These are phyloP conservation scores for Dactylellina cionopaga DNA, from an alignment of 2,329 filamentous ascomycete species.

Conservation along the genomic window DNA sequence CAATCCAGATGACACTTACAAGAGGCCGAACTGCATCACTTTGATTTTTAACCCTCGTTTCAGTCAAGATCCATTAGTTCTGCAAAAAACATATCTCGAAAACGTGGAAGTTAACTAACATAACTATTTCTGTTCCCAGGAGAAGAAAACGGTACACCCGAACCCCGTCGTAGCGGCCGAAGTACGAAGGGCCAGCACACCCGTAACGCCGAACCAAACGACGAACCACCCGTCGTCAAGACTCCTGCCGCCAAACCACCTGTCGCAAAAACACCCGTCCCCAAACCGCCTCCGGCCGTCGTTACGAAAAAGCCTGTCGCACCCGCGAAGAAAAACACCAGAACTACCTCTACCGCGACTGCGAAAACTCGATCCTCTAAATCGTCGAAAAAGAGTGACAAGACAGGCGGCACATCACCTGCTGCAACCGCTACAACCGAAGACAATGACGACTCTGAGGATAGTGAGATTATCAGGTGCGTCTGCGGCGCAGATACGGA, in stretches of 20 bases:
- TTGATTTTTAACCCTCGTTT: not conserved
- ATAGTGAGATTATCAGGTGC: constrained; percentile 85
- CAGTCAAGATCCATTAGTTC: no score
- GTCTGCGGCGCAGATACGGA: constrained; percentile 90
- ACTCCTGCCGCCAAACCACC: constrained; percentile 53
- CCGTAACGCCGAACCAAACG: constrained; percentile 83
- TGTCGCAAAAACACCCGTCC: constrained; percentile 59
- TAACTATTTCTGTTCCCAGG: not conserved
- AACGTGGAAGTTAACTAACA: no score
- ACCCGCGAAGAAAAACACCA: constrained; percentile 62
- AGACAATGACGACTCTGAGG: constrained; percentile 60
- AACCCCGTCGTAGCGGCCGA: constrained; percentile 91
- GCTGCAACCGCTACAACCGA: constrained; percentile 60
- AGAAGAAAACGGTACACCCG: constrained; percentile 65
- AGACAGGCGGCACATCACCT: constrained; percentile 61
- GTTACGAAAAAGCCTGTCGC: constrained; percentile 42
- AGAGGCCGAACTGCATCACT: constrained; percentile 32
- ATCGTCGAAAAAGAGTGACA: constrained; percentile 62
- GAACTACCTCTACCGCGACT: no score
- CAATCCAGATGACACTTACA: constrained; percentile 9
- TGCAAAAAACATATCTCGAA: no score
- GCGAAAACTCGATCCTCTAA: constrained; percentile 61
- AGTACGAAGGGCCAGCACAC: constrained; percentile 96
- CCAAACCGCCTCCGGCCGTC: constrained; percentile 51
- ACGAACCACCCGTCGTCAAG: constrained; percentile 62